Evolutionary conservation across 2,329 filamentous ascomycete genomes (phyloP).

Genomic region (Pseudogymnoascus sp.): DNA sequence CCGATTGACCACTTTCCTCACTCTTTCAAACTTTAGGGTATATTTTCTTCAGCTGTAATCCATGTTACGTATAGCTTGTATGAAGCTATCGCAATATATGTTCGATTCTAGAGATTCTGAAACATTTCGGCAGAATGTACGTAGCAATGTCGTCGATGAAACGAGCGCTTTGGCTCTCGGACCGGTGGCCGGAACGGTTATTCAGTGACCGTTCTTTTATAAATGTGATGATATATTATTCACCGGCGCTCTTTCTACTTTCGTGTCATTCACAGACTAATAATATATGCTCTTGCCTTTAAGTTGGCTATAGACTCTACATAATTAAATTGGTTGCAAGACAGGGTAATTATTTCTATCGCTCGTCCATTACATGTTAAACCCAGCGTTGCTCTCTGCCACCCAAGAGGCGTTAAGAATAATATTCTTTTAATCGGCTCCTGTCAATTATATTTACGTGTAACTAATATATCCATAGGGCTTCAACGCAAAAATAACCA

Average conservation of each 20-base stretch:
- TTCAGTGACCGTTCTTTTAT: neutral
- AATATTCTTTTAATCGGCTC: neutral
- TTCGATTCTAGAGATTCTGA: neutral
- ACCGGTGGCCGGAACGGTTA: neutral
- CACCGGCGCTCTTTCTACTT: neutral
- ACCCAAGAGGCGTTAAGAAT: too few relatives aligned
- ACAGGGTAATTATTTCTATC: neutral
- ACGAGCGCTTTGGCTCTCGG: neutral
- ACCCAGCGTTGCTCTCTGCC: neutral
- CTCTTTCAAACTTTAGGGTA: neutral
- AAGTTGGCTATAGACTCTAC: neutral
- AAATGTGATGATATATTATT: neutral
- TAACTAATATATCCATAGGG: neutral
- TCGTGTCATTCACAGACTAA: neutral
- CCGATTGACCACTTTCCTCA: neutral
- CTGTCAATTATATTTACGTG: neutral
- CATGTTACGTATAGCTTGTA: neutral
- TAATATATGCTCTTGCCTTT: neutral
- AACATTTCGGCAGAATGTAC: slow-evolving; percentile 5
- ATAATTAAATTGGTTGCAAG: too few relatives aligned
- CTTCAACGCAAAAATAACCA: neutral
- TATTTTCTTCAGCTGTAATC: neutral
- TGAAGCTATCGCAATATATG: slow-evolving; percentile 8
- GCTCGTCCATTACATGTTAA: neutral
- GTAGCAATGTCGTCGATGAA: slow-evolving; percentile 8